Evolutionary conservation across 2,329 filamentous ascomycete genomes (phyloP), one percentile per base, ranked within the genome.

Genomic region (Cladosporium phlei): DNA sequence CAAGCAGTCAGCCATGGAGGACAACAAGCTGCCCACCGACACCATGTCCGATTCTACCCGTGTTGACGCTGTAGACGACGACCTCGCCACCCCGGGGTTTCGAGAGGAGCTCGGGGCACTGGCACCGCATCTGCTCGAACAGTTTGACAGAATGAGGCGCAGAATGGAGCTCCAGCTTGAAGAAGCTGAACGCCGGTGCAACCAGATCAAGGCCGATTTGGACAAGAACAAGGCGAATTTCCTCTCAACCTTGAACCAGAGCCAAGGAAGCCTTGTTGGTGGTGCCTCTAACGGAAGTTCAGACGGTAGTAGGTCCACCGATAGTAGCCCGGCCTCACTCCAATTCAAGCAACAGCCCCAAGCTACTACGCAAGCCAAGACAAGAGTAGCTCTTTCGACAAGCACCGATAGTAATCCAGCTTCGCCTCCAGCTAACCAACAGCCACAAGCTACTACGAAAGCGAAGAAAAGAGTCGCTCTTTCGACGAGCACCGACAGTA

Each of bases 71-170:
- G 20, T 17, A n/a, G 25, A 39, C 3, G 25, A 28, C 11, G 25
- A n/a, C n/a, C 8, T 39, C 16, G 29, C 22, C 19, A 45, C 16
- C 10, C 32, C 42, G 11, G 16, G 9, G 7, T 28, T 45, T 14
- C 42, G 42, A 9, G 22, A 35, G 14, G 32, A 45, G 12, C 30
- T 45, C 11, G 24, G 37, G 37, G 11, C 10, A 11, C 7, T 28
- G 6, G 30, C 21, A 20, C 42, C 42, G 7, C 3, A 16, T 6
- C 16, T 45, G 17, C 14, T 45, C 22, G 32, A 30, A 2, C 16
- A 22, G 9, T 45, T 45, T 17, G 42, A 45, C 33, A 9, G n/a
- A 3, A 28, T 45, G 17, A 28, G 21, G 12, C 42, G 42, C 11
- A 19, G 7, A 5, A 45, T 28, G 22, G 21, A 35, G 17, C 32